Evolutionary conservation across 345 rosid genomes (phyloP), one percentile per base, ranked within the genome.

Genomic region (Eucalyptus coolabah): DNA sequence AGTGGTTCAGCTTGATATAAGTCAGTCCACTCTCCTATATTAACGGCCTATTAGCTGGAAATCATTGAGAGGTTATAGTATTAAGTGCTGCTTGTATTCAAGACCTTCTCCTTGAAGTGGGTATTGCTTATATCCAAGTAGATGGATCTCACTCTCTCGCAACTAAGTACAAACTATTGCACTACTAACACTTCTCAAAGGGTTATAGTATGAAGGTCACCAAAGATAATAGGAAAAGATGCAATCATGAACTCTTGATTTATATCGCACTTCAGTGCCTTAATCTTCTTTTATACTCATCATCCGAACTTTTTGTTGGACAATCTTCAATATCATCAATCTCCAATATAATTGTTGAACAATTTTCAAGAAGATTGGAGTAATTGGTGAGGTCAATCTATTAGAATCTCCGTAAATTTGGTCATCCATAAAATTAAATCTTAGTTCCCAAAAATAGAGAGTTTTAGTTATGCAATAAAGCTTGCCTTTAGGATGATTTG

Each of bases 381-480:
- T 24, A 56, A 24, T 0, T 0, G 2, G 4, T 56, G 30, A 56
- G 63, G 63, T 56, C 6, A 3, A 56, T 56, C 28, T 9, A 4
- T 56, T 56, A 56, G 63, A 56, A 56, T 24, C 1, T 21, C 63
- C 6, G 0, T 56, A 56, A 24, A 56, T 56, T 56, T 56, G 63
- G 12, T 56, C 63, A 56, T 24, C 63, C 63, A 56, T 56, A 56
- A 4, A 23, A 56, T 23, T 8, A 24, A 56, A 56, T 56, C 1
- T 56, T 2, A 12, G 30, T 56, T 56, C 63, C 63, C 12, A 56
- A 56, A 56, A 56, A 56, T 24, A 23, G 28, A 56, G 3, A 21
- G 13, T 24, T 56, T 56, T 9, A 56, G 60, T 9, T 56, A 9
- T 56, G 60, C 28, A 56, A 56, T 2, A 9, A 21, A 56, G 60